These are phyloP conservation scores for Podaxis carcinomalis DNA, from an alignment of 768 basidiomycete species.

Conservation along the genomic window DNA sequence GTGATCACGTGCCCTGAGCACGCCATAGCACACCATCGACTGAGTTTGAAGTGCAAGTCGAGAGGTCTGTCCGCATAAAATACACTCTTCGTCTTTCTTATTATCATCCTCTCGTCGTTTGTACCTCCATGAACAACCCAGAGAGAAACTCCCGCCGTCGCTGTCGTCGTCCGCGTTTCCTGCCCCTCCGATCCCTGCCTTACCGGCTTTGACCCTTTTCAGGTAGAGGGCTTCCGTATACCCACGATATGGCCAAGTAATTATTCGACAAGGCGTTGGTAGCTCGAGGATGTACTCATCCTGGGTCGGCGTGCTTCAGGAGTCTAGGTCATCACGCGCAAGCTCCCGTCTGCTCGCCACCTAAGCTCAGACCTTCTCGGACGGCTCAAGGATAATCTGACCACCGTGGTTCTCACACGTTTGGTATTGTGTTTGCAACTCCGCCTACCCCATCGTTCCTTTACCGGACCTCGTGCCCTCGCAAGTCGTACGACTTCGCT, in stretches of 20 bases:
- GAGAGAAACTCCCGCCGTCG: not conserved
- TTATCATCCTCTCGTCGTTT: constrained; percentile 2
- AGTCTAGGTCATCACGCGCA: too few relatives aligned
- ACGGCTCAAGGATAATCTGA: not conserved
- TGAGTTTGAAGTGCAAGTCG: constrained; percentile 32
- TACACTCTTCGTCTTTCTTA: constrained; percentile 12
- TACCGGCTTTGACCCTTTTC: not conserved
- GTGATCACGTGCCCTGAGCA: constrained; percentile 15
- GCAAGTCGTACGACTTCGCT: constrained; percentile 2
- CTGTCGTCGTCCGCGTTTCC: not conserved
- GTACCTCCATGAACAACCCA: constrained; percentile 5
- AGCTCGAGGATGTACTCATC: not conserved
- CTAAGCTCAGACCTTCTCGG: not conserved
- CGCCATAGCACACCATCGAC: constrained; percentile 43
- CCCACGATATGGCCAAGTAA: not conserved
- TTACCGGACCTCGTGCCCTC: constrained; percentile 4
- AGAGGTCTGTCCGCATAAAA: constrained; percentile 19
- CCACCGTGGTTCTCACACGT: not conserved
- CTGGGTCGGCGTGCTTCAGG: too few relatives aligned
- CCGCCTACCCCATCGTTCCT: not conserved
- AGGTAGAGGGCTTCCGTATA: not conserved
- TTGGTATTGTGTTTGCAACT: not conserved
- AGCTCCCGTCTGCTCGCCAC: not conserved
- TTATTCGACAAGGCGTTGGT: not conserved
- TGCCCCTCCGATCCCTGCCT: not conserved